A percentile compares a stretch with the other conserved stretches of the same genome.
Conservation (phyloP, 306 rosid genomes). For the Cotoneaster glaucophyllus region DNA sequence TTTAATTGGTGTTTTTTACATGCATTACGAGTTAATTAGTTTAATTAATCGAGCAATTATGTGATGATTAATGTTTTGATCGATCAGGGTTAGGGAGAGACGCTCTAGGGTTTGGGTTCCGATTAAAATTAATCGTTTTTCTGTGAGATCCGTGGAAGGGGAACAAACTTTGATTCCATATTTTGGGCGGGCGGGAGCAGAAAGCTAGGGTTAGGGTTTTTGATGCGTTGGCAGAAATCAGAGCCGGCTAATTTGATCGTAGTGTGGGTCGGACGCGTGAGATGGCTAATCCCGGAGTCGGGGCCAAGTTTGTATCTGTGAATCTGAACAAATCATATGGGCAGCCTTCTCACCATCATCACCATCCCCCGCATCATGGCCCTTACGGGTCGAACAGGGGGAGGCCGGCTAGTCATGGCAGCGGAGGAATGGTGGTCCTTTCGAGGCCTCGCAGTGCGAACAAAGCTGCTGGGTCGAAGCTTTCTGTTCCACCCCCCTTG, state of each 20-base stretch:
- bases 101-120: slow-evolving; percentile 13
- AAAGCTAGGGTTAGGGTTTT: slow-evolving; percentile 43
- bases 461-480: slow-evolving; percentile 81
- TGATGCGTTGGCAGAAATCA: slow-evolving; percentile 58
- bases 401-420: slow-evolving; percentile 40
- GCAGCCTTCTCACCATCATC: slow-evolving; percentile 49
- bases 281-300: slow-evolving; percentile 91
- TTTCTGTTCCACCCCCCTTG: slow-evolving; percentile 99
- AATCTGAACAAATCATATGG: slow-evolving; percentile 98
- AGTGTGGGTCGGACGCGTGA: slow-evolving; percentile 29
- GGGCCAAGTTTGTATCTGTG: slow-evolving; percentile 75
- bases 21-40: background rate
- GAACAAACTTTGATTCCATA: slow-evolving; percentile 1
- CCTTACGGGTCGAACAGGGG: slow-evolving; percentile 48
- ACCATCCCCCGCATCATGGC: slow-evolving; percentile 29
- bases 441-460: slow-evolving; percentile 90
- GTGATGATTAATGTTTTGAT: slow-evolving; percentile 1
- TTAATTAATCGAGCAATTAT: slow-evolving; percentile 8
- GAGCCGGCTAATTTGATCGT: slow-evolving; percentile 37
- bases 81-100: slow-evolving; percentile 31
- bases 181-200: slow-evolving; percentile 15
- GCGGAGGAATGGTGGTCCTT: slow-evolving; percentile 78
- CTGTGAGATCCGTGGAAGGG: slow-evolving; percentile 25
- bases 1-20: background rate
- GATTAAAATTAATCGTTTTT: background rate